A percentile compares a stretch with the other conserved stretches of the same genome.
These are phyloP conservation scores for Apophysomyces ossiformis DNA, from an alignment of 371 early-diverging fungal genomes.

Conservation along the genomic window DNA sequence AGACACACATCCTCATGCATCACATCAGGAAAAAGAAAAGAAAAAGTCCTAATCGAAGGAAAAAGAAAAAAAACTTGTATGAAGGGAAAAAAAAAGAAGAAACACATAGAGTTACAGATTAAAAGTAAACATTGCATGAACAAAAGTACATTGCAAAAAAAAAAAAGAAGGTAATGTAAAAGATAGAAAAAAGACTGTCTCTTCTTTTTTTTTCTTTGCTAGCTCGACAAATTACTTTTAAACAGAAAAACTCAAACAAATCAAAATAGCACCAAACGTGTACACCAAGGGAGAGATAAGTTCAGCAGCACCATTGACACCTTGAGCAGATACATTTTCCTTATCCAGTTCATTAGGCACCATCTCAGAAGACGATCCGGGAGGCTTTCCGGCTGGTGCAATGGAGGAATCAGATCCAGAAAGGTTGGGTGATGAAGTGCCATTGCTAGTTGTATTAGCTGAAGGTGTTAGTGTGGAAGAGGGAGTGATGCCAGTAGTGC, in stretches of 20 bases:
- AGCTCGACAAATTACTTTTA: not conserved
- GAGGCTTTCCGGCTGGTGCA: not conserved
- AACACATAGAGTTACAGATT: conserved; percentile 7
- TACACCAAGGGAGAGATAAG: not conserved
- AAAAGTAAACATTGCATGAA: conserved; percentile 9
- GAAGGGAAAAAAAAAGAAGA: not conserved
- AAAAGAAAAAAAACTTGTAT: not conserved
- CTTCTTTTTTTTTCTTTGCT: conserved; percentile 4
- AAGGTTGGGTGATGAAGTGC: not conserved
- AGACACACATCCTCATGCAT: conserved; percentile 2
- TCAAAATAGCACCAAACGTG: conserved; percentile 2
- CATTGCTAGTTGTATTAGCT: not conserved
- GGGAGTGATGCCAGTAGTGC: not conserved
- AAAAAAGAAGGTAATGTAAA: not conserved
- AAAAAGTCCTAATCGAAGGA: not conserved
- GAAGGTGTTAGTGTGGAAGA: not conserved
- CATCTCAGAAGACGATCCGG: not conserved
- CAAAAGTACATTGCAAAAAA: conserved; percentile 10
- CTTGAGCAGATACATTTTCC: not conserved
- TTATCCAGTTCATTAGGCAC: conserved; percentile 3
- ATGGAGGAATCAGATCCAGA: not conserved
- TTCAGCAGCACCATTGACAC: conserved; percentile 3
- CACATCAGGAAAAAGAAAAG: not conserved
- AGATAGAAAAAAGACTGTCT: not conserved
- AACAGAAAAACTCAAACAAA: conserved; percentile 3